Percentiles rank a stretch among this genome's conserved stretches.
Evolutionary conservation across 1,139 yeast genomes (phyloP).

Genomic region (Pneumocystis carinii): DNA sequence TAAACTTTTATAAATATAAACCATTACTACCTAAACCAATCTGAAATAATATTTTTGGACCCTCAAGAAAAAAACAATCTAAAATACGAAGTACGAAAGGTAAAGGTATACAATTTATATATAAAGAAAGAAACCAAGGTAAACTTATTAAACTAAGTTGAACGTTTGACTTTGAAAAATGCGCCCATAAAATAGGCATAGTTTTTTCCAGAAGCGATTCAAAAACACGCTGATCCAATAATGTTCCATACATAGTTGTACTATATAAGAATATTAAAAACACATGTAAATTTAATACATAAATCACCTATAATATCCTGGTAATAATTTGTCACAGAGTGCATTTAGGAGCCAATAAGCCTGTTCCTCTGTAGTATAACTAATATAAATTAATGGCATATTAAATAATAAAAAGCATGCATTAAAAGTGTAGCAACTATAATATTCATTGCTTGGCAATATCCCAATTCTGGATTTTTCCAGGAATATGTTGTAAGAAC

Average conservation of each 20-base stretch:
- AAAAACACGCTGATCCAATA: conserved; percentile 83
- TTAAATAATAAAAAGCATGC: conserved; percentile 24
- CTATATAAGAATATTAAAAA: conserved; percentile 32
- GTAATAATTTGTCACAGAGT: conserved; percentile 74
- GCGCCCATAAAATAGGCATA: conserved; percentile 80
- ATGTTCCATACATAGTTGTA: conserved; percentile 92
- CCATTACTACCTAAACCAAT: conserved; percentile 44
- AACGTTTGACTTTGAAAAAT: conserved; percentile 62
- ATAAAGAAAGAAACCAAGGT: conserved; percentile 91
- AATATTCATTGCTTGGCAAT: conserved; percentile 98
- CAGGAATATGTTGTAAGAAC: conserved; percentile 90
- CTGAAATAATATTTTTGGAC: conserved; percentile 79
- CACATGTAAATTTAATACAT: not conserved
- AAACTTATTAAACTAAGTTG: conserved; percentile 88
- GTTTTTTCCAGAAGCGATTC: conserved; percentile 80
- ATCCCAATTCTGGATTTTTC: conserved; percentile 95
- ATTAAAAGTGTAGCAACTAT: conserved; percentile 87
- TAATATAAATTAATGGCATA: not conserved
- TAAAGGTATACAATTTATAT: conserved; percentile 84
- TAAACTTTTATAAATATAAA: not conserved
- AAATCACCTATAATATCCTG: conserved; percentile 55
- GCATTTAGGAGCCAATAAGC: conserved; percentile 85
- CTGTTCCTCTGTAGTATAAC: conserved; percentile 78
- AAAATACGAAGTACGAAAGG: conserved; percentile 83
- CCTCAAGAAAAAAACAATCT: conserved; percentile 83